phyloP scores from a whole-genome alignment of 805 yeast species.

The Candida takata region DNA sequence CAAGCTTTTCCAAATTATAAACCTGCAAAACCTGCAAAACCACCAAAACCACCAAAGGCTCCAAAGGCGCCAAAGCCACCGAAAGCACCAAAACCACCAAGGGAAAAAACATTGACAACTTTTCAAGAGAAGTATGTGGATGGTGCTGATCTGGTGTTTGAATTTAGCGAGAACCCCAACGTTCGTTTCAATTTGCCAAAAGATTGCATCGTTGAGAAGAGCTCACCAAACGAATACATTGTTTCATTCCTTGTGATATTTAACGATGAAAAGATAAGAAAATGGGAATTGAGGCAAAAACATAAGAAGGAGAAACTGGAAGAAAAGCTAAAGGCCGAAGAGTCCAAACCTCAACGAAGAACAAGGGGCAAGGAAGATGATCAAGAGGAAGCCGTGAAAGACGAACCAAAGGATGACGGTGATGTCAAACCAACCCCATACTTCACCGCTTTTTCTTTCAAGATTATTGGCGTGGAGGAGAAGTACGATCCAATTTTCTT shows the following conservation, averaged over 20 bases:
- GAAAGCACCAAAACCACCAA: conserved; percentile 22
- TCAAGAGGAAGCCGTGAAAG: conserved; percentile 1
- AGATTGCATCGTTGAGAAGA: conserved; percentile 63
- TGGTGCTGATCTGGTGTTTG: conserved; percentile 74
- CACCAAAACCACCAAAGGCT: conserved; percentile 17
- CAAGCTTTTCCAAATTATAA: conserved; percentile 22
- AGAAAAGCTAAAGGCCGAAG: conserved; percentile 15
- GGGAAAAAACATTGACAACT: conserved; percentile 61
- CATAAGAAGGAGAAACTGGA: conserved; percentile 20
- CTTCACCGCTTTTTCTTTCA: conserved; percentile 60
- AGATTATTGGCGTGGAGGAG: conserved; percentile 56
- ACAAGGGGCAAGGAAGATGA: conserved; percentile 10
- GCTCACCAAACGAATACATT: conserved; percentile 28
- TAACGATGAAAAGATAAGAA: conserved; percentile 20
- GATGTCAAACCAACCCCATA: conserved; percentile 31
- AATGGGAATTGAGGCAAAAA: conserved; percentile 17
- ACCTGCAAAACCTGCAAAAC: conserved; percentile 9
- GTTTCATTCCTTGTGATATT: conserved; percentile 31
- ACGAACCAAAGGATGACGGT: conserved; percentile 6
- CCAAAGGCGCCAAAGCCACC: conserved; percentile 21
- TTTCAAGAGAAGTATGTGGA: conserved; percentile 66
- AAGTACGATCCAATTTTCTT: conserved; percentile 56
- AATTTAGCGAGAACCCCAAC: conserved; percentile 72
- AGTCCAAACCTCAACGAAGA: conserved; percentile 6
- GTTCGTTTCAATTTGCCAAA: conserved; percentile 72